Evolutionary conservation across 2,329 filamentous ascomycete genomes (phyloP), one percentile per base, ranked within the genome.

Genomic region (Ciborinia camelliae): DNA sequence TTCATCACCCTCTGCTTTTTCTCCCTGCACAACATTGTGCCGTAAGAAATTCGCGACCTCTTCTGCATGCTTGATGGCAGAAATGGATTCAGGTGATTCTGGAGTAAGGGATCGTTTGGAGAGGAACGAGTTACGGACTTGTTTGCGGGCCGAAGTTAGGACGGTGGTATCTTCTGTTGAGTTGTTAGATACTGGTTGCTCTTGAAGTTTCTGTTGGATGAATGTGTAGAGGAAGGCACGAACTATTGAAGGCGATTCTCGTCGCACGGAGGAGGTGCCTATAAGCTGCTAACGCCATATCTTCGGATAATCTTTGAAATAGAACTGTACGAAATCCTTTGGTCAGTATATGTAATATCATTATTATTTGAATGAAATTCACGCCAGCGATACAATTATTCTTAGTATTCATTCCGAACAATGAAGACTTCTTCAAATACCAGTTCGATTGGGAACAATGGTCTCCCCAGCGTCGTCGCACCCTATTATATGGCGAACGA

Each of bases 1-100:
- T 64, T 84, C 74, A 14, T 75, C 77, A 1, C 79, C 75, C 37
- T 76, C 76, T 0, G 79, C 74, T 64, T 79, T 78, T 70, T 84
- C 79, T 8, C 94, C 95, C 76, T 99, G 95, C 4, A 99, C 93
- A 3, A 99, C 81, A 73, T 98, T 98, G 75, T 91, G 82, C 70
- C 86, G 81, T 67, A 99, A 75, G 64, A 98, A 88, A 68, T 84
- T 83, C 3, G 94, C 91, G 3, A 98, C 87, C 48, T 95, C 91
- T 67, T 93, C 81, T 10, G 93, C 95, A 73, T 96, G 88, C 69
- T 87, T 80, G 67, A 99, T 86, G 12, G 87, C 86, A 64, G 86
- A 82, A 18, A 81, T 78, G 0, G 85, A 81, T 65, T 87, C 84
- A 15, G 87, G 80, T 65, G 86, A 85, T 15, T 81, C 79, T 0